These are phyloP conservation scores for Exidia glandulosa DNA, from an alignment of 768 basidiomycete species.

Conservation along the genomic window DNA sequence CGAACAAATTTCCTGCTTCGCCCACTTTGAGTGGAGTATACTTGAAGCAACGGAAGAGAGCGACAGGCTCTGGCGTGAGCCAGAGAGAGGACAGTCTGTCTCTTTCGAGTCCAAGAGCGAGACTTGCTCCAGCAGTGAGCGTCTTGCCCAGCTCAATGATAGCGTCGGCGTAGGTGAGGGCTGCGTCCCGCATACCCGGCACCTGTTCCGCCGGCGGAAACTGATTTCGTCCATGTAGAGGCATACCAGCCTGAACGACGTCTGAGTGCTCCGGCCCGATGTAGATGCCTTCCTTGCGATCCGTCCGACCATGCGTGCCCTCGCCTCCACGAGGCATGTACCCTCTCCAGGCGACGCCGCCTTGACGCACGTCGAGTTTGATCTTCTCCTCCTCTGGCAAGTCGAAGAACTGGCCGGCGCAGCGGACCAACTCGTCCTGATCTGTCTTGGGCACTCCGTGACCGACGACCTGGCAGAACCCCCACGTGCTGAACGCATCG, in stretches of 20 bases:
- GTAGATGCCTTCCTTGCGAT: constrained; percentile 11
- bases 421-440: neutral
- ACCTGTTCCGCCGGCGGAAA: constrained; percentile 1
- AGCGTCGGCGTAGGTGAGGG: neutral
- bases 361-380: constrained; percentile 8
- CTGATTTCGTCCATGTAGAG: constrained; percentile 3
- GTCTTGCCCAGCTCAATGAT: neutral
- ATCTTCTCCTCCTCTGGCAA: constrained; percentile 7
- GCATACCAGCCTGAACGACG: neutral
- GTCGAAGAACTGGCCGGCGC: constrained; percentile 1
- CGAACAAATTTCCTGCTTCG: neutral
- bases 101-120: neutral
- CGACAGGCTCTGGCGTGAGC: neutral
- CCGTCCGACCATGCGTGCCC: constrained; percentile 7
- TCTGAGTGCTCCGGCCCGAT: constrained; percentile 8
- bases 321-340: constrained; percentile 12
- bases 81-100: neutral
- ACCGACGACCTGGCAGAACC: neutral
- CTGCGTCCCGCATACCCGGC: neutral
- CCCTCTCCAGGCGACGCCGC: constrained; percentile 11
- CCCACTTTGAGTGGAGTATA: neutral
- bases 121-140: neutral
- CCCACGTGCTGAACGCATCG: neutral
- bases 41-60: neutral
- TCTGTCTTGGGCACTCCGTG: neutral